Evolutionary conservation across 768 basidiomycete species (phyloP), one percentile per base, ranked within the genome.

Genomic region (Galerina sulciceps): DNA sequence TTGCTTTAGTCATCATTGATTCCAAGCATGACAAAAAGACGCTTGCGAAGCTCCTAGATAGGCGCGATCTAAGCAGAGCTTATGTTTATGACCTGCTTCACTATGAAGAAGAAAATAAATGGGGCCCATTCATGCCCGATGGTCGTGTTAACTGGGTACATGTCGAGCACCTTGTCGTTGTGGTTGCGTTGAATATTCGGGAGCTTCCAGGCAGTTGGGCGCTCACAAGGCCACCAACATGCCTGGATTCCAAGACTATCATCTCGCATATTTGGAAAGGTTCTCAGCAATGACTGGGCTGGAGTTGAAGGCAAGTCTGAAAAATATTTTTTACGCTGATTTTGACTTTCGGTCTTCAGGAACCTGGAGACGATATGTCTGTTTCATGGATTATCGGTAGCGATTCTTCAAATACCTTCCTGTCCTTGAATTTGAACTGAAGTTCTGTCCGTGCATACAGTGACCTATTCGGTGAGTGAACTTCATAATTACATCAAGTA

Each of bases 351-450:
- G 15, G 35, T 26, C 15, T 35, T 40, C 55, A 81, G 81, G 90
- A 6, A 81, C 77, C n/a, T 93, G 90, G 90, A 77, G 82, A 61
- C 76, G 90, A 70, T 85, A 86, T 59, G 84, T 91, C 17, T 90
- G 84, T 59, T 91, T 89, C 64, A 86, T 91, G 87, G 90, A 91
- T 74, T 90, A 90, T 70, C 80, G 86, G 88, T 88, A 57, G 41
- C 68, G 47, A 40, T 42, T 13, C 17, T 40, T 23, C 34, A n/a
- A 26, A n/a, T 2, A 35, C 15, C 18, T 10, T 22, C 18, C 23
- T 11, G 1, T 11, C 35, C 37, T 6, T 18, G 14, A 14, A 37
- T 31, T 6, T 18, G 14, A 14, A 37, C 13, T 37, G 18, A 51
- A 22, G 4, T 43, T 15, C 11, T 14, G 37, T 36, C 18, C 23